Evolutionary conservation across 768 basidiomycete species (phyloP), one percentile per base, ranked within the genome.

Genomic region (Dioszegia hungarica): DNA sequence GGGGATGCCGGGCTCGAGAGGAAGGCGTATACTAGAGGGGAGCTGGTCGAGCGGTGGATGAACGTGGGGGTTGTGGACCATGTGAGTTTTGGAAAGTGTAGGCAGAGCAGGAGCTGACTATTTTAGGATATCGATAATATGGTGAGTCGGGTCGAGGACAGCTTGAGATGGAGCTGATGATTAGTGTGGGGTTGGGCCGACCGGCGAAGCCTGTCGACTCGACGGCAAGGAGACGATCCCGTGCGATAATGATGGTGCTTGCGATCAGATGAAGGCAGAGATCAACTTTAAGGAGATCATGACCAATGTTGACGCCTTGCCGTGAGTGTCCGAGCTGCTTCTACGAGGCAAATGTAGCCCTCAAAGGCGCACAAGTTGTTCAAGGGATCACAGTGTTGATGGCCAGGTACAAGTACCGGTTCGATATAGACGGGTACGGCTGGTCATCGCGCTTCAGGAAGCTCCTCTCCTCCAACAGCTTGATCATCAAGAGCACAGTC

Each of bases 361-460:
- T n/a, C n/a, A n/a, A n/a, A n/a, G n/a, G n/a, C n/a, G n/a, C n/a
- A n/a, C n/a, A n/a, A n/a, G n/a, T n/a, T n/a, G n/a, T n/a, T n/a
- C n/a, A n/a, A n/a, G n/a, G n/a, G n/a, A n/a, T n/a, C n/a, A n/a
- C n/a, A n/a, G n/a, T n/a, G 47, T 31, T 48, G 28, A 48, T 33
- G 4, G 6, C 8, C 31, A 59, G 52, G 29, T 55, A 60, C 36
- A 60, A 60, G 39, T 60, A 54, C 40, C 41, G 36, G 19, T 54
- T 60, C 36, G 59, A 60, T 33, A 50, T 60, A 20, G 59, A 60
- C 27, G 59, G 59, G 17, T 56, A 48, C 27, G 59, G 59, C 2
- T 60, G 59, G 59, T 56, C 50, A 2, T 54, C 53, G 5, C 52
- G 59, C 14, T 60, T 36, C 19, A 19, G 59, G 15, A 54, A 43